phyloP scores from a whole-genome alignment of 2,329 filamentous ascomycete genomes.

The Leptosphaerulina australis region DNA sequence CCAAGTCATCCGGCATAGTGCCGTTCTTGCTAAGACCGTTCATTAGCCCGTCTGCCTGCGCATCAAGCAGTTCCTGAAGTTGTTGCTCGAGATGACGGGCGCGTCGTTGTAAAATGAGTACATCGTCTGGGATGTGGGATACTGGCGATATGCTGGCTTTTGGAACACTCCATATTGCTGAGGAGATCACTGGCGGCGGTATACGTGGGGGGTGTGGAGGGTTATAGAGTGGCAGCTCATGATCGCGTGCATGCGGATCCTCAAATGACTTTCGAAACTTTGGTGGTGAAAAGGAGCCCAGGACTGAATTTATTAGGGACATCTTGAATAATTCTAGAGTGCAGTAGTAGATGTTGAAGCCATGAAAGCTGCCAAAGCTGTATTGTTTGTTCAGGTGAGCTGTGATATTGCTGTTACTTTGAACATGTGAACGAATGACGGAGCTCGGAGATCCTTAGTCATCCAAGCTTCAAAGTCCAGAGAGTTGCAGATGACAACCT shows the following conservation, averaged over 20 bases:
- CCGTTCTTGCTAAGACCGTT: conserved; percentile 53
- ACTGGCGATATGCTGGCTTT: conserved; percentile 32
- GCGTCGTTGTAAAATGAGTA: conserved; percentile 59
- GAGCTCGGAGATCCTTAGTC: conserved; percentile 13
- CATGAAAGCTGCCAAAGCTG: conserved; percentile 13
- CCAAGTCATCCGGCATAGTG: conserved; percentile 47
- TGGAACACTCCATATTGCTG: conserved; percentile 41
- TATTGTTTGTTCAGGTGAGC: conserved; percentile 33
- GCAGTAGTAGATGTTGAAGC: neutral
- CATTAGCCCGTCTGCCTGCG: conserved; percentile 64
- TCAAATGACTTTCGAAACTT: conserved; percentile 45
- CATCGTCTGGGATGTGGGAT: conserved; percentile 46
- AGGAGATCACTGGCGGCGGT: conserved; percentile 43
- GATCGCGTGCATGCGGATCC: conserved; percentile 42
- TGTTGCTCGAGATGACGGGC: conserved; percentile 62
- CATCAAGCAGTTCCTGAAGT: conserved; percentile 65
- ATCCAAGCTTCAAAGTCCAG: neutral
- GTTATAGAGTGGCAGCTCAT: conserved; percentile 44
- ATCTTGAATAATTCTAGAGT: conserved; percentile 22
- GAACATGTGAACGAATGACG: conserved; percentile 43
- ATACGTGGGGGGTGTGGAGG: conserved; percentile 43
- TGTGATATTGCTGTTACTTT: conserved; percentile 24
- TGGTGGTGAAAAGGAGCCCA: conserved; percentile 46
- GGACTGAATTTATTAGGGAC: conserved; percentile 46
- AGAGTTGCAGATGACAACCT: conserved; percentile 22